These are phyloP conservation scores for Paramecium octaurelia DNA, from an alignment of 73 alveolate species.

Conservation along the genomic window DNA sequence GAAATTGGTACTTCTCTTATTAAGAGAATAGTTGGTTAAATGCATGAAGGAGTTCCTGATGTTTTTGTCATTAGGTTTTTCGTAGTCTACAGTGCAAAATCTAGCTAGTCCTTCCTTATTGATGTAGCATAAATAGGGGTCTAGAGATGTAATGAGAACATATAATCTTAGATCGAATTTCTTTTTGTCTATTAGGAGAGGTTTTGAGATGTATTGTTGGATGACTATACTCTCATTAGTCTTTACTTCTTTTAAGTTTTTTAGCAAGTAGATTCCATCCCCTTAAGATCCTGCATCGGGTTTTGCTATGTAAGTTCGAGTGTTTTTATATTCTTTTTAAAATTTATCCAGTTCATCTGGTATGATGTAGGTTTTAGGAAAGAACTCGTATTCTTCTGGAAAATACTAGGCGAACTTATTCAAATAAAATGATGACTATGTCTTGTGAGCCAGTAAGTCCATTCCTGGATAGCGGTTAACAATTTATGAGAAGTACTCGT, in stretches of 20 bases:
- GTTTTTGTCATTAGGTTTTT: slow-evolving; percentile 73
- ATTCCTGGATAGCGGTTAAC: slow-evolving; percentile 76
- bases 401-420: slow-evolving; percentile 69
- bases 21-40: slow-evolving; percentile 87
- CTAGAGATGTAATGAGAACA: slow-evolving; percentile 88
- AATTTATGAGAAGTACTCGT: slow-evolving; percentile 3
- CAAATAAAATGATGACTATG: slow-evolving; percentile 66
- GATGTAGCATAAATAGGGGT: slow-evolving; percentile 88
- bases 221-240: slow-evolving; percentile 71
- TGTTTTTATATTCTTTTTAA: slow-evolving; percentile 61
- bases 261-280: slow-evolving; percentile 78
- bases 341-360: slow-evolving; percentile 80
- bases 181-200: slow-evolving; percentile 89
- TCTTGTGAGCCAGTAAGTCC: slow-evolving; percentile 79
- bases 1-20: slow-evolving; percentile 77
- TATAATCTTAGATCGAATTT: slow-evolving; percentile 94
- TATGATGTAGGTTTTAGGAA: slow-evolving; percentile 71
- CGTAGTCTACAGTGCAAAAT: slow-evolving; percentile 89
- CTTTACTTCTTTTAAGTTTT: slow-evolving; percentile 63
- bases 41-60: slow-evolving; percentile 78
- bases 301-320: slow-evolving; percentile 70
- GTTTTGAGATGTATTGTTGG: slow-evolving; percentile 83
- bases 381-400: slow-evolving; percentile 79
- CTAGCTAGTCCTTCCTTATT: slow-evolving; percentile 98
- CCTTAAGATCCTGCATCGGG: slow-evolving; percentile 87